phyloP scores from a whole-genome alignment of 208 protist genomes.

The Acanthamoeba culbertsoni region DNA sequence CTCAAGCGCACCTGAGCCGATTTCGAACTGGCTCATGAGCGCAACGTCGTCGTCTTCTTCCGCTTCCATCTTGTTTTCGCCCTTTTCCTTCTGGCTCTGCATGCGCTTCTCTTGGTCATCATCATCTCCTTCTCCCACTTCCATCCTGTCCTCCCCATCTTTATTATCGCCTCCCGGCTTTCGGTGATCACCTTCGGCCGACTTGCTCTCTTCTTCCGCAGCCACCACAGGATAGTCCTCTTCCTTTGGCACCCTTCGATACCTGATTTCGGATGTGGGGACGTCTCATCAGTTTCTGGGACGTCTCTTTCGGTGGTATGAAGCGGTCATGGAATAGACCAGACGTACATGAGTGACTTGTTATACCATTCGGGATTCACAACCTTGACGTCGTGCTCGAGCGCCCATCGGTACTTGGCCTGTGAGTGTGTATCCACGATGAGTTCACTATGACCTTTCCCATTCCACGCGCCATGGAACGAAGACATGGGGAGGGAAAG shows the following conservation, averaged over 20 bases:
- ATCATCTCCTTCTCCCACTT: not conserved
- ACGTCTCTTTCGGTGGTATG: not conserved
- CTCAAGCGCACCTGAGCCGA: not conserved
- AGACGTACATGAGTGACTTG: not conserved
- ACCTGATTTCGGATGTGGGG: not conserved
- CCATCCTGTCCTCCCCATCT: not conserved
- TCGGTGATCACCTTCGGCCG: no score
- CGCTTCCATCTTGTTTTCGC: not conserved
- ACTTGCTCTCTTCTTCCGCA: not conserved
- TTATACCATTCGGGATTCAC: not conserved
- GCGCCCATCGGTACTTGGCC: conserved; percentile 31
- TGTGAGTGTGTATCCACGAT: not conserved
- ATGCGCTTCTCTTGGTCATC: not conserved
- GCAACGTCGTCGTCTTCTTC: not conserved
- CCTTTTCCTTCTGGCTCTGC: not conserved
- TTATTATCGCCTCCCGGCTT: no score
- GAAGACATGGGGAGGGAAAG: not conserved
- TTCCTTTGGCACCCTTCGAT: not conserved
- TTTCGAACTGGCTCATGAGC: not conserved
- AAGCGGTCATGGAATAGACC: not conserved
- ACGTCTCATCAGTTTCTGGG: not conserved
- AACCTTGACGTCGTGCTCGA: not conserved
- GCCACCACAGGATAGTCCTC: not conserved
- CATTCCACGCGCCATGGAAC: not conserved
- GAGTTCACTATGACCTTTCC: not conserved